Conservation (phyloP, 73 alveolate genomes). For the Tetrahymena borealis region DNA sequence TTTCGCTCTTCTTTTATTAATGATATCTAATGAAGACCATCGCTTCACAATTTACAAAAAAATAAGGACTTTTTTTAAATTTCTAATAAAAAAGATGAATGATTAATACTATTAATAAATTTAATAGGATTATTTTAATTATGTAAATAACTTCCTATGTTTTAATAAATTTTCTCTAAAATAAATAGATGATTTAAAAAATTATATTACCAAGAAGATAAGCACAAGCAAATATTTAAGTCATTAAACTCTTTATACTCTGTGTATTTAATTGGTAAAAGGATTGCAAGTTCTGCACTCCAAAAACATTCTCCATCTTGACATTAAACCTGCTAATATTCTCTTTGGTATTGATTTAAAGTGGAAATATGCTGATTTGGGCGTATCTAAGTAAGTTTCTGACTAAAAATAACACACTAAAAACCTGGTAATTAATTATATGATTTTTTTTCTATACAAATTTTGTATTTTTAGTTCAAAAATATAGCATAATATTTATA, state of each 20-base stretch:
- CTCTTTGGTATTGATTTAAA: neutral
- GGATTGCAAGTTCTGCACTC: neutral
- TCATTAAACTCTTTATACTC: neutral
- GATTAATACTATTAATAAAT: no score
- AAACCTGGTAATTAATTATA: neutral
- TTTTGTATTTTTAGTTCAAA: no score
- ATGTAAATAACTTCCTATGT: no score
- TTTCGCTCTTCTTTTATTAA: neutral
- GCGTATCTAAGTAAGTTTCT: neutral
- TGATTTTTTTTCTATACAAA: neutral
- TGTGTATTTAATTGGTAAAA: neutral
- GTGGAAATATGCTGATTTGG: neutral
- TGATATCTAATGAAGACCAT: neutral
- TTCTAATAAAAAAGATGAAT: no score
- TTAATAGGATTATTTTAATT: no score
- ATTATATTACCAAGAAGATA: neutral
- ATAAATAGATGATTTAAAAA: neutral
- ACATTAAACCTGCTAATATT: neutral
- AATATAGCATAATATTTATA: no score
- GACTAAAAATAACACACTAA: neutral
- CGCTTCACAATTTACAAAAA: neutral
- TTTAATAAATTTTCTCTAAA: no score
- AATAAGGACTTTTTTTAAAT: neutral
- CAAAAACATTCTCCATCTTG: neutral
- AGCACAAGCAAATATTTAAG: neutral